Evolutionary conservation across 176 grass and related monocot genomes (phyloP).

Genomic region (Elaeis guineensis): DNA sequence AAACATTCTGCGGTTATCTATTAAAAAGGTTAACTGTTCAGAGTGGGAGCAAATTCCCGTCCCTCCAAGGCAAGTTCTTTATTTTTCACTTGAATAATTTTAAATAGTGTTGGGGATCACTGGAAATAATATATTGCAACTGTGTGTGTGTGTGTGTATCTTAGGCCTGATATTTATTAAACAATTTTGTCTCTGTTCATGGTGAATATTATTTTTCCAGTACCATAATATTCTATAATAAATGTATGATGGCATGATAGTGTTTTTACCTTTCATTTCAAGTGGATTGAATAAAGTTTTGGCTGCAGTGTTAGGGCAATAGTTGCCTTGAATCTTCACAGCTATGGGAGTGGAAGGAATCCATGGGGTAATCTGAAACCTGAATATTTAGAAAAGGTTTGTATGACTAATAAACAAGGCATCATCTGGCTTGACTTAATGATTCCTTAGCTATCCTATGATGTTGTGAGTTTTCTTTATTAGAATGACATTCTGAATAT

Average conservation of each 20-base stretch:
- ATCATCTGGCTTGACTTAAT: constrained; percentile 3
- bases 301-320: constrained; percentile 88
- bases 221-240: no score
- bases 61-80: constrained; percentile 54
- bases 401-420: constrained; percentile 7
- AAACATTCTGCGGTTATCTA: constrained; percentile 66
- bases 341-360: constrained; percentile 89
- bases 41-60: constrained; percentile 83
- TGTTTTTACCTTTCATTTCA: background rate
- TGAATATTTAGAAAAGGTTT: constrained; percentile 93
- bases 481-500: background rate
- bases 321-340: constrained; percentile 96
- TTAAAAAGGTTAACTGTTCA: constrained; percentile 73
- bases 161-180: no score
- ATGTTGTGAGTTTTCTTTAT: background rate
- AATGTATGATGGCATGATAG: no score
- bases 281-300: background rate
- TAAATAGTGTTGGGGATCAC: no score
- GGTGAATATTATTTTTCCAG: no score
- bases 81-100: background rate
- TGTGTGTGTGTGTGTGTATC: no score
- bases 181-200: no score
- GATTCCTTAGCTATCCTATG: background rate
- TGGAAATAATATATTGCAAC: no score
- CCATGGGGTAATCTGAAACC: constrained; percentile 94